These are phyloP conservation scores for Lepidium sativum DNA, from an alignment of 345 rosid genomes.

Conservation along the genomic window DNA sequence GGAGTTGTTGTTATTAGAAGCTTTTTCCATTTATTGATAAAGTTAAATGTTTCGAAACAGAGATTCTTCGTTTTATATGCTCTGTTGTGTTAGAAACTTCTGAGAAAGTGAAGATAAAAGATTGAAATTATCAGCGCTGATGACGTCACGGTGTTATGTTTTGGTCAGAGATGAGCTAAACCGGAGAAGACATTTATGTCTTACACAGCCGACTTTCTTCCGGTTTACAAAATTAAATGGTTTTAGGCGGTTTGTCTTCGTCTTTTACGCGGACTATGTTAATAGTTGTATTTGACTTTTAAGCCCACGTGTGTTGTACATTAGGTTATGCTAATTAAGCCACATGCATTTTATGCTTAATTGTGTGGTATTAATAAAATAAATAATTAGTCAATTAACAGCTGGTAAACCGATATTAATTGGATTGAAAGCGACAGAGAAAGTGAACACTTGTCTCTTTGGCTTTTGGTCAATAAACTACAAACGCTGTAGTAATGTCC, in stretches of 20 bases:
- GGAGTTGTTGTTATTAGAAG: slow-evolving; percentile 12
- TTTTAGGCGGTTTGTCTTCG: neutral
- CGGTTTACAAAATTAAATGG: slow-evolving; percentile 6
- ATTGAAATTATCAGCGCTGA: slow-evolving; percentile 6
- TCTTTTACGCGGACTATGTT: slow-evolving; percentile 4
- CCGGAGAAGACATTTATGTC: slow-evolving; percentile 13
- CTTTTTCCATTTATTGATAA: slow-evolving; percentile 18
- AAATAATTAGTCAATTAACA: slow-evolving; percentile 6
- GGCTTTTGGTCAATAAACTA: slow-evolving; percentile 23
- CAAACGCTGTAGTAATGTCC: neutral
- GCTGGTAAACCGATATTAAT: slow-evolving; percentile 4
- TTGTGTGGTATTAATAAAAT: neutral
- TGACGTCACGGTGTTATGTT: neutral
- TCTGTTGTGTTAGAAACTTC: slow-evolving; percentile 16
- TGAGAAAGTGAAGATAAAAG: neutral
- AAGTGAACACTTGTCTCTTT: slow-evolving; percentile 18
- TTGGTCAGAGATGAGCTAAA: slow-evolving; percentile 21
- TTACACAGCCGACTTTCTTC: slow-evolving; percentile 9
- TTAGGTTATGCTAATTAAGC: neutral
- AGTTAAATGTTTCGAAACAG: neutral
- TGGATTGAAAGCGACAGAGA: slow-evolving; percentile 11
- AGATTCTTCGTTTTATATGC: slow-evolving; percentile 13
- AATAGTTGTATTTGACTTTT: slow-evolving; percentile 16
- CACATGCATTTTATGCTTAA: slow-evolving; percentile 18
- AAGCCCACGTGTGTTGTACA: slow-evolving; percentile 4